These are phyloP conservation scores for Kuraishia cidri DNA, from an alignment of 805 yeast genomes.

Conservation along the genomic window DNA sequence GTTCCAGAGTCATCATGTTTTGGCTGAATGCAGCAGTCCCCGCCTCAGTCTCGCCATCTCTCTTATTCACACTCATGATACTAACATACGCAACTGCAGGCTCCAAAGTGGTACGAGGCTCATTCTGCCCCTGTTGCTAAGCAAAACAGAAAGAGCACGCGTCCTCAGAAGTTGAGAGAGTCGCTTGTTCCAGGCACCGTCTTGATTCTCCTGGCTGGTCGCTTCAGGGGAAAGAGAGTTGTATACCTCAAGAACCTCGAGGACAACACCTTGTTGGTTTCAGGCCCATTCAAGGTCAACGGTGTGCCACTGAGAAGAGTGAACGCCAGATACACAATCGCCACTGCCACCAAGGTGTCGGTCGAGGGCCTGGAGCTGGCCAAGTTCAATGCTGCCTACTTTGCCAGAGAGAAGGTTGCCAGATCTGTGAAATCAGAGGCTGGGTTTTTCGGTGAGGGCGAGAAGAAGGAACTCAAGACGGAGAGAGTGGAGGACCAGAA, in stretches of 20 bases:
- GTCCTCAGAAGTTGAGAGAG: slow-evolving; percentile 93
- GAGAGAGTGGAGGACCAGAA: slow-evolving; percentile 97
- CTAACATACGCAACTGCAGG: neutral
- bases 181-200: slow-evolving; percentile 98
- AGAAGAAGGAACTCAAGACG: slow-evolving; percentile 83
- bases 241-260: slow-evolving; percentile 94
- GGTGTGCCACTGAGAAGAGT: slow-evolving; percentile 99
- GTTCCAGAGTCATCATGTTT: no score
- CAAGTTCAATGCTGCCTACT: slow-evolving; percentile 91
- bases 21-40: no score
- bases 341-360: slow-evolving; percentile 89
- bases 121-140: slow-evolving; percentile 78
- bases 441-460: slow-evolving; percentile 77
- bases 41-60: no score
- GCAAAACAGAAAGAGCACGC: slow-evolving; percentile 76
- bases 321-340: slow-evolving; percentile 96
- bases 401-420: slow-evolving; percentile 88
- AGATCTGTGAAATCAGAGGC: slow-evolving; percentile 83
- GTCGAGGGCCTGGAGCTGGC: slow-evolving; percentile 75
- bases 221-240: slow-evolving; percentile 99
- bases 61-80: no score
- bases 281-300: slow-evolving; percentile 99
- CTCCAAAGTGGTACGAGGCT: slow-evolving; percentile 89
- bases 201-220: slow-evolving; percentile 94
- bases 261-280: slow-evolving; percentile 94